phyloP scores from a whole-genome alignment of 164 flowering plant genomes.

The Vitis vinifera region DNA sequence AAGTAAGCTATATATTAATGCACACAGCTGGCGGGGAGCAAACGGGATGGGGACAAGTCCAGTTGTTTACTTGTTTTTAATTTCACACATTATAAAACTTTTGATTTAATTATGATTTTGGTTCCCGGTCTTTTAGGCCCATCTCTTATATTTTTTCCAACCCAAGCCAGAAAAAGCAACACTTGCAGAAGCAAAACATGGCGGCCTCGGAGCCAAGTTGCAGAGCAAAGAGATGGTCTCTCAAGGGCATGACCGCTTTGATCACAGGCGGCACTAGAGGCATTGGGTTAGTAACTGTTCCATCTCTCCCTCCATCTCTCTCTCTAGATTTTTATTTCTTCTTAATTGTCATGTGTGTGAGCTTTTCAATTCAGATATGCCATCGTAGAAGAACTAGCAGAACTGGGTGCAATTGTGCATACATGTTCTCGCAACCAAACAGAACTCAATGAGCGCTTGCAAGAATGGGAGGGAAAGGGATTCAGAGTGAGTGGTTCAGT shows the following conservation, averaged over 20 bases:
- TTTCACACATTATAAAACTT: too few species aligned
- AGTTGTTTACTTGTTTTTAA: too few species aligned
- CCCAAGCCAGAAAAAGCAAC: too few species aligned
- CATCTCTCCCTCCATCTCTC: neutral
- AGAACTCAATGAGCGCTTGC: slow-evolving; percentile 24
- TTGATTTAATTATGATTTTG: too few species aligned
- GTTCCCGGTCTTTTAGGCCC: too few species aligned
- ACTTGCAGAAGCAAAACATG: neutral
- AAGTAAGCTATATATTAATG: too few species aligned
- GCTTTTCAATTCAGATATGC: slow-evolving; percentile 23
- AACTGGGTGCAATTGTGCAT: slow-evolving; percentile 34
- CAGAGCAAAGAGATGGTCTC: slow-evolving; percentile 11
- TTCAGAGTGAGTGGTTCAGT: slow-evolving; percentile 32
- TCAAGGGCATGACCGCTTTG: slow-evolving; percentile 16
- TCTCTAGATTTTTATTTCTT: neutral
- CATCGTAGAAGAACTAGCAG: slow-evolving; percentile 41
- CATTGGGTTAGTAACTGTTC: slow-evolving; percentile 7
- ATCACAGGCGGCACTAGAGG: slow-evolving; percentile 21
- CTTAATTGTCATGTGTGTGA: too few species aligned
- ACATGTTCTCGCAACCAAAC: slow-evolving; percentile 34
- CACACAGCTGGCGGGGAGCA: too few species aligned
- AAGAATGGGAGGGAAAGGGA: slow-evolving; percentile 37
- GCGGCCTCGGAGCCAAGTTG: neutral
- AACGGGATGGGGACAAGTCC: too few species aligned
- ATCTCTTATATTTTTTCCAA: too few species aligned